These are phyloP conservation scores for Pseudogymnoascus sp. DNA, from an alignment of 2,329 filamentous ascomycete genomes.

Conservation along the genomic window DNA sequence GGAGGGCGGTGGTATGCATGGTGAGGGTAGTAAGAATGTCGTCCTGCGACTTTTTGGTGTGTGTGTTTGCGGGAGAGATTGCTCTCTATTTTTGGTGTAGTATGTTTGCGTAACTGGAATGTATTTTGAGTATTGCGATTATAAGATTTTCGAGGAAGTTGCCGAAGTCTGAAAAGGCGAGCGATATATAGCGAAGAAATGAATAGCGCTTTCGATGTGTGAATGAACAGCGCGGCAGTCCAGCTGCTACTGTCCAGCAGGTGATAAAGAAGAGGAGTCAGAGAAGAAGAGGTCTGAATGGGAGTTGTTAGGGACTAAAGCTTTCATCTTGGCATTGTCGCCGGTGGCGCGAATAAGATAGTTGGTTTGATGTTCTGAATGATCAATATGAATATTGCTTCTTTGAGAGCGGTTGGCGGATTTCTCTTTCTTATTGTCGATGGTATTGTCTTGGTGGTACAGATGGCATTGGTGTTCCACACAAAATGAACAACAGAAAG, in stretches of 20 bases:
- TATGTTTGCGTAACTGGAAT: background rate
- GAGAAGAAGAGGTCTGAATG: conserved; percentile 1
- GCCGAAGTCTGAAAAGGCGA: background rate
- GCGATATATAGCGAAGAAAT: conserved; percentile 8
- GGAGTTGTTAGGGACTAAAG: conserved; percentile 1
- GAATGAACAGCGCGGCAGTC: conserved; percentile 1
- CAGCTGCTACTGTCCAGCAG: conserved; percentile 4
- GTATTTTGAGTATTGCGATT: background rate
- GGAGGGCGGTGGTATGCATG: background rate
- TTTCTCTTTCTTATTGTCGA: background rate
- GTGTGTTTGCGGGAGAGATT: background rate
- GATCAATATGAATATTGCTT: background rate
- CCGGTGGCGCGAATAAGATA: background rate
- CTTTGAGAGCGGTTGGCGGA: background rate
- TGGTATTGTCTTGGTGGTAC: background rate
- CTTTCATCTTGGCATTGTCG: conserved; percentile 7
- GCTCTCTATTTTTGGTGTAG: background rate
- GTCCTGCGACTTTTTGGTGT: background rate
- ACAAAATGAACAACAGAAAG: background rate
- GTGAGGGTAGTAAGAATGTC: background rate
- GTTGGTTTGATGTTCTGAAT: background rate
- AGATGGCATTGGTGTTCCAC: background rate
- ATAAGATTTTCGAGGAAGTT: background rate
- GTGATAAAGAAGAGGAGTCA: conserved; percentile 4
- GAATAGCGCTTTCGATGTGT: background rate